Conservation (phyloP, 306 rosid species). For the Begonia loranthoides region DNA sequence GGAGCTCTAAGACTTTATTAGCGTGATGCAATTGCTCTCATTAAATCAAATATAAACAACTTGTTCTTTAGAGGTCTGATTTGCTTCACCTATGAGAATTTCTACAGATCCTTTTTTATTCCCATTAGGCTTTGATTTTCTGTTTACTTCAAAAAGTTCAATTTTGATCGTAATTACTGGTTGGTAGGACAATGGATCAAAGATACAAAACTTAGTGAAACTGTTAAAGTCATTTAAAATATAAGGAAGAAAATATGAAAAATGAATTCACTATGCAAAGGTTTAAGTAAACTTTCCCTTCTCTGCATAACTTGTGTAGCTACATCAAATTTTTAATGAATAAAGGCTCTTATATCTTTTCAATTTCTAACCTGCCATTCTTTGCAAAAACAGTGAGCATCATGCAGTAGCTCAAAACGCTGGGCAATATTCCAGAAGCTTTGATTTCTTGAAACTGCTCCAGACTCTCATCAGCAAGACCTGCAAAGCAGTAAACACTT, state of each 20-base stretch:
- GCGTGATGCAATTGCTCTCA: not conserved
- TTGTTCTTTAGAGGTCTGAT: too few relatives aligned
- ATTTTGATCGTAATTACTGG: not conserved
- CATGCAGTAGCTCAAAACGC: conserved; percentile 92
- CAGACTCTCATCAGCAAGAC: conserved; percentile 77
- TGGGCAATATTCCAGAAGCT: conserved; percentile 62
- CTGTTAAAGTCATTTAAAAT: not conserved
- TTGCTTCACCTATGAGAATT: too few relatives aligned
- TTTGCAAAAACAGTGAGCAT: conserved; percentile 86
- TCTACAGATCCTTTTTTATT: too few relatives aligned
- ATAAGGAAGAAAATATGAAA: too few relatives aligned
- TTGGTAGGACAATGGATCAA: conserved; percentile 6
- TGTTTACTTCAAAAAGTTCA: conserved; percentile 6
- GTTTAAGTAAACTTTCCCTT: too few relatives aligned
- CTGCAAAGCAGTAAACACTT: conserved; percentile 70
- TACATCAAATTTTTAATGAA: too few relatives aligned
- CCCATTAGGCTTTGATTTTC: too few relatives aligned
- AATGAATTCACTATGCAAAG: too few relatives aligned
- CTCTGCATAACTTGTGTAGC: too few relatives aligned
- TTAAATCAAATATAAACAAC: not conserved
- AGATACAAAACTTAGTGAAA: not conserved
- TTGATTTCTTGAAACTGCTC: conserved; percentile 89
- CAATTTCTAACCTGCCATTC: conserved; percentile 50
- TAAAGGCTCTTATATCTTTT: too few relatives aligned
- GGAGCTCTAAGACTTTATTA: not conserved